phyloP scores from a whole-genome alignment of 2,329 filamentous ascomycete species.

The Colletotrichum tropicale region DNA sequence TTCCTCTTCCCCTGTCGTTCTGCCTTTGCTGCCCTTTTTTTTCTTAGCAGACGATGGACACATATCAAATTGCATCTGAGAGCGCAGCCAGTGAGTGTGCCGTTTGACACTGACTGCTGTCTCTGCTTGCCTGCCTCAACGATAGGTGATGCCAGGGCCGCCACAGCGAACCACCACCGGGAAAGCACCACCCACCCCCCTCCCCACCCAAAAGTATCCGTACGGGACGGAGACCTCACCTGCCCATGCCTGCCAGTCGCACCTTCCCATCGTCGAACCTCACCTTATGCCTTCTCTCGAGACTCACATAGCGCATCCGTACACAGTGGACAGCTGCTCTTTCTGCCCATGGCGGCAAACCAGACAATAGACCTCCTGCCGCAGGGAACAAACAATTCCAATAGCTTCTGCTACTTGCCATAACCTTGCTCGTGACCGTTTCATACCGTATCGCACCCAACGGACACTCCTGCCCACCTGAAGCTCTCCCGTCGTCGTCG shows the following conservation, averaged over 20 bases:
- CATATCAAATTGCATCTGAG: neutral
- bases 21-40: neutral
- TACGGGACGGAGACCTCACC: neutral
- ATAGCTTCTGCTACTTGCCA: neutral
- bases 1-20: neutral
- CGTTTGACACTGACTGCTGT: slow-evolving; percentile 1
- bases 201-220: slow-evolving; percentile 1
- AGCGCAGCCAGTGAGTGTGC: slow-evolving; percentile 1
- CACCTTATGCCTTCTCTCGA: neutral
- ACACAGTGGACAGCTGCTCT: neutral
- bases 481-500: neutral
- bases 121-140: neutral
- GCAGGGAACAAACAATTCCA: neutral
- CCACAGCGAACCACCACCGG: neutral
- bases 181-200: neutral
- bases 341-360: neutral
- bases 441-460: neutral
- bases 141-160: neutral
- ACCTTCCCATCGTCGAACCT: neutral
- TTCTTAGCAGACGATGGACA: neutral
- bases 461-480: neutral
- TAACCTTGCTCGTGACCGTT: neutral
- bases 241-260: neutral
- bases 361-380: neutral
- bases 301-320: neutral